Conservation (phyloP, 2,329 filamentous ascomycete species). For the Alternaria sp. region DNA sequence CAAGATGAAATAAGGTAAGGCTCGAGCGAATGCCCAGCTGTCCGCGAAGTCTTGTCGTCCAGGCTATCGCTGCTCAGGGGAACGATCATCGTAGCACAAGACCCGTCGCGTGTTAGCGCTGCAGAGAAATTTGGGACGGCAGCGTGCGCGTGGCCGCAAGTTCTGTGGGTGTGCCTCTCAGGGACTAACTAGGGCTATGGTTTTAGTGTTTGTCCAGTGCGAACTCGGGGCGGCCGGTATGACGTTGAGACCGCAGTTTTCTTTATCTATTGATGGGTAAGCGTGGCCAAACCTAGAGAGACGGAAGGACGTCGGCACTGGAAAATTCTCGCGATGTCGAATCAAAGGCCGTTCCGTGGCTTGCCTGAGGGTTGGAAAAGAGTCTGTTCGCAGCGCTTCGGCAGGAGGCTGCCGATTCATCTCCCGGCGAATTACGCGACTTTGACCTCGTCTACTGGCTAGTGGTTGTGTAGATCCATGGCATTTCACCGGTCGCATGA, state of each 20-base stretch:
- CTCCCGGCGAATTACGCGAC: slow-evolving; percentile 12
- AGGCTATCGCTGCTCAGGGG: slow-evolving; percentile 2
- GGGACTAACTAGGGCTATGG: slow-evolving; percentile 11
- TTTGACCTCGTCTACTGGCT: slow-evolving; percentile 8
- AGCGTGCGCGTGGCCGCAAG: slow-evolving; percentile 8
- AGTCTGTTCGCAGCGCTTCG: slow-evolving; percentile 7
- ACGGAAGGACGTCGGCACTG: background rate
- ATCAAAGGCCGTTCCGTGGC: slow-evolving; percentile 1
- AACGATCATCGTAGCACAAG: slow-evolving; percentile 1
- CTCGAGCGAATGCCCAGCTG: slow-evolving; percentile 8
- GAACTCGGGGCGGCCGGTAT: slow-evolving; percentile 8
- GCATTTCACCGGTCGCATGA: slow-evolving; percentile 11
- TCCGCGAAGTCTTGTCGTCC: slow-evolving; percentile 2
- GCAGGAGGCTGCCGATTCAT: slow-evolving; percentile 14
- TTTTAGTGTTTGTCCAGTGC: background rate
- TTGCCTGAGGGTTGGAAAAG: background rate
- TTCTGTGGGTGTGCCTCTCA: slow-evolving; percentile 13
- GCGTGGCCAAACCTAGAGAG: slow-evolving; percentile 1
- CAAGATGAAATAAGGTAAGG: slow-evolving; percentile 8
- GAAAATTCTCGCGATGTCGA: slow-evolving; percentile 9
- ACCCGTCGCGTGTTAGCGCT: slow-evolving; percentile 7
- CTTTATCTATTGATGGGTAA: slow-evolving; percentile 8
- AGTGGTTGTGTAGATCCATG: slow-evolving; percentile 1
- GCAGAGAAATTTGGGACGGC: background rate
- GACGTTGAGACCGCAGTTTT: slow-evolving; percentile 11